Base-by-base conservation (phyloP, 2,329 filamentous ascomycete species). In the Fusarium napiforme region DNA sequence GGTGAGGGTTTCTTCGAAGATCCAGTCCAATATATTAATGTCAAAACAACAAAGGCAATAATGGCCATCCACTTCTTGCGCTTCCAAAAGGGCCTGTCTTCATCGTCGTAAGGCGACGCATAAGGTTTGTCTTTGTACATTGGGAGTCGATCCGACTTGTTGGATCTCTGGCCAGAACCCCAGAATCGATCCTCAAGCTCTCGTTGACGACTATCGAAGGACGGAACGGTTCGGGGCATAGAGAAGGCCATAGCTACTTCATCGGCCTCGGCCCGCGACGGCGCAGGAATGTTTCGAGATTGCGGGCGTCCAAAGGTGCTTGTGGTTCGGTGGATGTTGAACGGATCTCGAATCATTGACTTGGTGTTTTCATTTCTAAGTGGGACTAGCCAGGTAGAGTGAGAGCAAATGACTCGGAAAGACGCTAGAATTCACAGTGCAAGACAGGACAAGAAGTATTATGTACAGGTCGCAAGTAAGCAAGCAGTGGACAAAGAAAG, bases 71-170 rank as follows among this genome's bases (percentile, higher is more conserved):
- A 69, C 67, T 92, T 86, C 84, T 92, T 93, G 77, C 89, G 88
- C 81, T 88, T 88, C 84, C 90, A 91, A 75, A 89, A 83, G 39
- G 89, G 86, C 58, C 86, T 86, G 70, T 87, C 63, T 85, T 77
- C 66, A 89, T 88, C 67, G 32, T 75, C 88, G 86, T 69, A 89
- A 39, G 87, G 84, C 47, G 89, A 86, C 57, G 87, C 88, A 80
- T 93, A 96, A n/a, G 96, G 96, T 82, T 99, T 99, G 84, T 99
- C 96, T 84, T 99, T 99, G 86, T 99, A 99, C 93, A 98, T 95
- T 50, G 96, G 96, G 71, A 99, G 85, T 65, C 73, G 77, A 69
- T 73, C 74, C 67, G 80, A 77, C 64, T 76, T 79, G 49, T 82
- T 82, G 63, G 84, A 78, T 28, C 80, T 75, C 80, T 81, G 73